These are phyloP conservation scores for Schizosaccharomyces osmophilus DNA, from an alignment of 805 yeast genomes.

Conservation along the genomic window DNA sequence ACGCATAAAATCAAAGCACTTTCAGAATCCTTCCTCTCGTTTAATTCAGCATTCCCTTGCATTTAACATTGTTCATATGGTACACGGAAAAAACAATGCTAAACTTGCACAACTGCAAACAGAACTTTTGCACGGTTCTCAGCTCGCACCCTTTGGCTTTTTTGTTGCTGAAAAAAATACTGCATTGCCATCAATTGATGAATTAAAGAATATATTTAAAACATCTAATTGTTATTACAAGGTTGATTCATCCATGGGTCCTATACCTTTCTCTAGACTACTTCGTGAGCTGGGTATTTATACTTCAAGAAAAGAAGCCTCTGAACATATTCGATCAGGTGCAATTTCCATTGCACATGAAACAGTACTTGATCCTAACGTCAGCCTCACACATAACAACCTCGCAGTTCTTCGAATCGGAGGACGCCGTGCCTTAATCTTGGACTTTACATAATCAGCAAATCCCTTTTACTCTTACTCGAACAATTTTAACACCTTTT, in stretches of 20 bases:
- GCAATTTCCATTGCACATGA: not conserved
- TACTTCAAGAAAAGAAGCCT: not conserved
- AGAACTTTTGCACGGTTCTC: not conserved
- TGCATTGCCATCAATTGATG: not conserved
- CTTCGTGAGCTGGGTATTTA: not conserved
- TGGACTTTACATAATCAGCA: not conserved
- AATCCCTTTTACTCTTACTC: no score
- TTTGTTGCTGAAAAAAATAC: not conserved
- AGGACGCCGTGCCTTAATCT: not conserved
- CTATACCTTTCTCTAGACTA: not conserved
- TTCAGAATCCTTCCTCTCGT: conserved; percentile 20
- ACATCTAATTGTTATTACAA: not conserved
- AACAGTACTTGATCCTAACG: not conserved
- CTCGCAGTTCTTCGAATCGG: not conserved
- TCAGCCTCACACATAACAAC: not conserved
- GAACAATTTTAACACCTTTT: no score
- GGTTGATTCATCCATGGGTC: not conserved
- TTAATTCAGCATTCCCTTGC: conserved; percentile 64
- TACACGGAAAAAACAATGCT: conserved; percentile 37
- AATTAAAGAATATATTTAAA: not conserved
- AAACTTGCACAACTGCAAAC: not conserved
- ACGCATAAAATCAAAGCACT: conserved; percentile 28
- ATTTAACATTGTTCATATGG: conserved; percentile 57
- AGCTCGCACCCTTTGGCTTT: not conserved
- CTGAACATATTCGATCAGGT: not conserved